phyloP scores from a whole-genome alignment of 2,329 filamentous ascomycete genomes.

The Sphaerulina vaccinii region DNA sequence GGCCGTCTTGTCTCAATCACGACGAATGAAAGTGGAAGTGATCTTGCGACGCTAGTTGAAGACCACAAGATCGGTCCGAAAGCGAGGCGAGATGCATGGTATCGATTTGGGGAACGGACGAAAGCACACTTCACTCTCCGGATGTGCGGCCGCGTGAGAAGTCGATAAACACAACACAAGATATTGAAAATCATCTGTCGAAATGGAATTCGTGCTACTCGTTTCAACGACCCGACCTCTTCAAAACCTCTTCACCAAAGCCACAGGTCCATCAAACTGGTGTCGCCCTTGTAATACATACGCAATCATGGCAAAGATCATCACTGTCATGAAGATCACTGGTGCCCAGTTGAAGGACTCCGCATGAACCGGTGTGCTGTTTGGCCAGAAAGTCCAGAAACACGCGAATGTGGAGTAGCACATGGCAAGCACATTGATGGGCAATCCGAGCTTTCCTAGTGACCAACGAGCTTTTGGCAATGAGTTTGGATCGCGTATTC shows the following conservation, averaged over 20 bases:
- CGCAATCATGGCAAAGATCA: conserved; percentile 23
- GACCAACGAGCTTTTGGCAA: conserved; percentile 28
- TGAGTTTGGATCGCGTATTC: conserved; percentile 21
- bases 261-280: conserved; percentile 24
- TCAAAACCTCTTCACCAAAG: conserved; percentile 20
- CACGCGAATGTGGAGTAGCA: conserved; percentile 22
- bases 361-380: conserved; percentile 15
- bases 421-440: conserved; percentile 20
- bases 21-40: too few relatives aligned
- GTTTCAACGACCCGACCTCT: neutral
- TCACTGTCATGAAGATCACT: conserved; percentile 19
- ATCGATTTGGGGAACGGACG: too few relatives aligned
- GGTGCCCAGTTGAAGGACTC: conserved; percentile 26
- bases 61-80: too few relatives aligned
- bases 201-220: neutral
- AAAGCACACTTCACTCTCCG: too few relatives aligned
- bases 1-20: too few relatives aligned
- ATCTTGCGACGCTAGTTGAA: too few relatives aligned
- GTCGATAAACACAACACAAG: too few relatives aligned
- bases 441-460: conserved; percentile 20
- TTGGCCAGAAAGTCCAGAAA: conserved; percentile 28
- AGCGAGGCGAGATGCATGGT: too few relatives aligned
- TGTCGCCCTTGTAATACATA: conserved; percentile 22
- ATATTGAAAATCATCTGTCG: too few relatives aligned
- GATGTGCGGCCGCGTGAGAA: too few relatives aligned